These are phyloP conservation scores for Kluyveromyces wickerhamii DNA, from an alignment of 805 yeast species.

Conservation along the genomic window DNA sequence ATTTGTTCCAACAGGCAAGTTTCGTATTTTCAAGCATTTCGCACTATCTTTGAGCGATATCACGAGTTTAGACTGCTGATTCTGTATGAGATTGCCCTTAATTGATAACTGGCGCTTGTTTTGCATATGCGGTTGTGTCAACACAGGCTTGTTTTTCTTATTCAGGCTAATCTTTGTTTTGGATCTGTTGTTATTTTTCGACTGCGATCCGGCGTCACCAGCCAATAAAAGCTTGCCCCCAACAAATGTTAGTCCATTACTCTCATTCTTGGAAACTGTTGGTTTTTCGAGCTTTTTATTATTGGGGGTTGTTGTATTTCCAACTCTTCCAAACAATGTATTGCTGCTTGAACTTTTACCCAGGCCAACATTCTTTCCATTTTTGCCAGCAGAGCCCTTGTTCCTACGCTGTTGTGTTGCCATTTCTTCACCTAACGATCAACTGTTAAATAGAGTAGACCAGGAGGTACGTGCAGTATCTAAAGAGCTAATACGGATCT, in stretches of 20 bases:
- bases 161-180: too few relatives aligned
- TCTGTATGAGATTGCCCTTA: too few relatives aligned
- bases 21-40: constrained; percentile 15
- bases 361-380: background rate
- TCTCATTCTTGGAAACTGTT: too few relatives aligned
- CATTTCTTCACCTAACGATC: background rate
- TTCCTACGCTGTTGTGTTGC: background rate
- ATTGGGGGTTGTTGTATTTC: constrained; percentile 2
- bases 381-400: background rate
- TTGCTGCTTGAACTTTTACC: constrained; percentile 1
- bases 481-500: too few relatives aligned
- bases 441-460: too few relatives aligned
- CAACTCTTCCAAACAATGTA: constrained; percentile 5
- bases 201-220: constrained; percentile 20
- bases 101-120: too few relatives aligned
- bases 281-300: too few relatives aligned
- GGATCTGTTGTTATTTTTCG: constrained; percentile 15
- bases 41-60: constrained; percentile 17
- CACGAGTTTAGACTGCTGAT: constrained; percentile 11
- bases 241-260: constrained; percentile 18
- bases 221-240: constrained; percentile 22
- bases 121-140: too few relatives aligned
- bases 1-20: constrained; percentile 25
- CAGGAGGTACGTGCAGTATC: too few relatives aligned
- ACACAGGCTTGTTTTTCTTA: too few relatives aligned